Evolutionary conservation across 2,329 filamentous ascomycete species (phyloP).

Genomic region (Apiospora hydei): DNA sequence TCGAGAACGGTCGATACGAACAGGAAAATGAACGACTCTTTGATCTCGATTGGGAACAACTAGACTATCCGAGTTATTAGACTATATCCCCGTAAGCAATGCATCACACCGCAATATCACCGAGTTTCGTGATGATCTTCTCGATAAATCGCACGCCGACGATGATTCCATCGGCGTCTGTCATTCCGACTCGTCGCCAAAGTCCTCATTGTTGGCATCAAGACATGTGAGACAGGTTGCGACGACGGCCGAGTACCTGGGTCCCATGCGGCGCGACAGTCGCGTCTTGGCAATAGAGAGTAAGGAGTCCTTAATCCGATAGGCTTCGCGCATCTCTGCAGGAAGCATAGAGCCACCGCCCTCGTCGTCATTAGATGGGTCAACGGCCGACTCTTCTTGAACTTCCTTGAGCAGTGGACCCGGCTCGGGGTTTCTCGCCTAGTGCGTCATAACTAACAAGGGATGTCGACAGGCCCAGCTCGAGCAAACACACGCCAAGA

Average conservation of each 20-base stretch:
- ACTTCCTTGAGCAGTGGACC: background rate
- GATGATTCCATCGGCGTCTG: constrained; percentile 38
- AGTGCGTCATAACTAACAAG: constrained; percentile 29
- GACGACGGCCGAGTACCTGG: constrained; percentile 38
- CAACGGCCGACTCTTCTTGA: background rate
- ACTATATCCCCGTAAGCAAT: too few relatives aligned
- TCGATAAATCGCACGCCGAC: constrained; percentile 40
- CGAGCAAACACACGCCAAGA: constrained; percentile 56
- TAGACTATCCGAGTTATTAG: too few relatives aligned
- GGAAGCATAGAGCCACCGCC: background rate
- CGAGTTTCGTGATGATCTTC: constrained; percentile 32
- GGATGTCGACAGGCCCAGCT: constrained; percentile 54
- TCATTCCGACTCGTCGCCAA: constrained; percentile 38
- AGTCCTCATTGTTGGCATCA: constrained; percentile 40
- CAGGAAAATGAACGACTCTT: too few relatives aligned
- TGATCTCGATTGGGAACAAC: too few relatives aligned
- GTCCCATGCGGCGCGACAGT: constrained; percentile 36
- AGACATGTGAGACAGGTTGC: constrained; percentile 43
- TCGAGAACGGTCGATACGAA: too few relatives aligned
- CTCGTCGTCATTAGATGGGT: too few relatives aligned
- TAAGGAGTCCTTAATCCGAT: background rate
- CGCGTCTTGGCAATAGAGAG: background rate
- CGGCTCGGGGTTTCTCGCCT: background rate
- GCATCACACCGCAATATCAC: constrained; percentile 1
- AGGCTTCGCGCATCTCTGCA: background rate